Percentiles rank a stretch among this genome's conserved stretches.
Evolutionary conservation across 495 filamentous ascomycete species (phyloP).

Genomic region (Mytilinidion resinicola): DNA sequence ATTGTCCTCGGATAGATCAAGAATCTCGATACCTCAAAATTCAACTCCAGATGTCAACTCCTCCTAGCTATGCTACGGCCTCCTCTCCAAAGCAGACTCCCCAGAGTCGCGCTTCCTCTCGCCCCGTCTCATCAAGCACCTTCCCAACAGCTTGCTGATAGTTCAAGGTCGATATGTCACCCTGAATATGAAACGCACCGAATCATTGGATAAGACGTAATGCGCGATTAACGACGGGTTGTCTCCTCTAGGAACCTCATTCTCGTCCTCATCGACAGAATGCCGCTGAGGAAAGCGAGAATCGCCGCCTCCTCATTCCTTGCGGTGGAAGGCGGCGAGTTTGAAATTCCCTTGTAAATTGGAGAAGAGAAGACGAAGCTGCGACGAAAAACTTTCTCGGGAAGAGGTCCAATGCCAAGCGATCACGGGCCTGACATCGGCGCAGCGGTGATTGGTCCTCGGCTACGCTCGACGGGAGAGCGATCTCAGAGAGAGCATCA

Average conservation of each 20-base stretch:
- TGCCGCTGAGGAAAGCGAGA: conserved; percentile 23
- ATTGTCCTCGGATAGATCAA: neutral
- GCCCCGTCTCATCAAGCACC: no score
- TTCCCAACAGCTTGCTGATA: no score
- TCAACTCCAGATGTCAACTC: neutral
- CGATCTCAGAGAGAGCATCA: neutral
- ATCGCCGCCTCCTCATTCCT: conserved; percentile 20
- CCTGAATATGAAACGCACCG: conserved; percentile 45
- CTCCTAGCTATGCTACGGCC: no score
- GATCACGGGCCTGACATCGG: neutral
- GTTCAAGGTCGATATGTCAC: conserved; percentile 29
- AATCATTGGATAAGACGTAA: conserved; percentile 28
- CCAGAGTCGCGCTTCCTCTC: no score
- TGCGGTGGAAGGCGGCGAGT: conserved; percentile 17
- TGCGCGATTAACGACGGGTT: conserved; percentile 45
- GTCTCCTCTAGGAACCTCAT: conserved; percentile 31
- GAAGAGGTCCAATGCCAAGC: no score
- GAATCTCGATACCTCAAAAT: neutral
- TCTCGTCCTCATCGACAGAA: conserved; percentile 25
- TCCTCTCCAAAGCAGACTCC: no score
- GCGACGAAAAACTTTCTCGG: no score
- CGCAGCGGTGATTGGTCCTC: conserved; percentile 21
- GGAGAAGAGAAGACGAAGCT: conserved; percentile 8
- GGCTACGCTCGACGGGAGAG: conserved; percentile 13
- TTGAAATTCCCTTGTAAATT: conserved; percentile 21